Base-by-base conservation (phyloP, 2,329 filamentous ascomycete species). In the Aspergillus fumigatus region DNA sequence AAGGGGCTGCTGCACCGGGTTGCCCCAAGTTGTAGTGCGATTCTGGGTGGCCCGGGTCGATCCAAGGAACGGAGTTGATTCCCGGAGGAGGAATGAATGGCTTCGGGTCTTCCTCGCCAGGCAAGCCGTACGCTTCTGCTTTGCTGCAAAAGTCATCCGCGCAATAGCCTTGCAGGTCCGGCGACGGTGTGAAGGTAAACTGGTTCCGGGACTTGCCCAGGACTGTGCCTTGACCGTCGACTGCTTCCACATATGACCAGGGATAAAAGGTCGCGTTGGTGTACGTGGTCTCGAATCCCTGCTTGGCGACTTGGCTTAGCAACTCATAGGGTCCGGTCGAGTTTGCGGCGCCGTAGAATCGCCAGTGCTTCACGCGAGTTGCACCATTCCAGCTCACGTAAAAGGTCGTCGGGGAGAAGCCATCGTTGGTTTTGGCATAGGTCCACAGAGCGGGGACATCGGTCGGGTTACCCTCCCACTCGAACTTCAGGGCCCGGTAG, bases 341-440 rank as follows among this genome's bases (percentile, higher is more conserved):
- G 55, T 73, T 65, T 41, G 55, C 56, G 7, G 69, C 51, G 29
- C 70, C 72, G 60, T 70, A 73, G 59, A 76, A 71, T 5, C 66
- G 62, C 72, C 73, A 76, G 40, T 56, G 57, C 19, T 65, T 59
- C 21, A 76, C 70, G 35, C 70, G 71, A 6, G 73, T 76, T 6
- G 73, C 73, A 8, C 73, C 73, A 43, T 76, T 76, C 73, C 73
- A 76, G 57, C 73, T 75, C 10, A 70, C 73, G 51, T 76, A 76
- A 51, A 73, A 65, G 23, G 60, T 72, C 3, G 66, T 70, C 6
- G 67, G 56, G 0, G 70, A 66, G 35, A 62, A 59, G 0, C 62
- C 55, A 14, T 69, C 62, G 7, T 62, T 62, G 2, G 66, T 62
- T 25, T 62, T 65, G 7, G 75, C 69, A 51, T 75, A 77, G 0